Percentiles rank a stretch among this genome's conserved stretches.
Evolutionary conservation across 2,329 filamentous ascomycete genomes (phyloP).

Genomic region (Ophiostoma perfectum): DNA sequence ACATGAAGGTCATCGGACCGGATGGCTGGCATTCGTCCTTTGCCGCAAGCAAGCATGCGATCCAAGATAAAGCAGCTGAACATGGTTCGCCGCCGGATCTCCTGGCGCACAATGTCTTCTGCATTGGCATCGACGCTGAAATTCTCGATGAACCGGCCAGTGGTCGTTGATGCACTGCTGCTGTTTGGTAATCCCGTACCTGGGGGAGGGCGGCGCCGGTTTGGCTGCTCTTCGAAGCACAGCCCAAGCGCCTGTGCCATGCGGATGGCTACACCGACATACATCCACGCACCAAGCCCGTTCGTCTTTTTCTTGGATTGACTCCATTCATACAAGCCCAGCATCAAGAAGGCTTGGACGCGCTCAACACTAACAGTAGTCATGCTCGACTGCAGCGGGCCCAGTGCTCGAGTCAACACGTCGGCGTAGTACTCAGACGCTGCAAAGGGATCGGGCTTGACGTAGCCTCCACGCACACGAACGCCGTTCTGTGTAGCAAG

Average conservation of each 20-base stretch:
- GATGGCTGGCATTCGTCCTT: slow-evolving; percentile 55
- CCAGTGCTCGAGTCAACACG: slow-evolving; percentile 49
- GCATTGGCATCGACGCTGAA: background rate
- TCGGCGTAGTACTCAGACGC: slow-evolving; percentile 62
- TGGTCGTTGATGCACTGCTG: background rate
- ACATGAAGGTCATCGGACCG: slow-evolving; percentile 55
- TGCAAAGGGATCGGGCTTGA: slow-evolving; percentile 45
- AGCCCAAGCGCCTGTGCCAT: slow-evolving; percentile 59
- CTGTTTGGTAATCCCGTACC: background rate
- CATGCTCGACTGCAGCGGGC: slow-evolving; percentile 43
- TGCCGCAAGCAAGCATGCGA: slow-evolving; percentile 61
- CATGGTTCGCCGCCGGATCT: slow-evolving; percentile 63
- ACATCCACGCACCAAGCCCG: slow-evolving; percentile 60
- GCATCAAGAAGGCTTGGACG: slow-evolving; percentile 64
- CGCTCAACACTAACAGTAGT: slow-evolving; percentile 54
- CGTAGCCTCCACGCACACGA: slow-evolving; percentile 32
- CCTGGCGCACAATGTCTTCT: slow-evolving; percentile 50
- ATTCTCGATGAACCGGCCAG: background rate
- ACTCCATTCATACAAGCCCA: slow-evolving; percentile 67
- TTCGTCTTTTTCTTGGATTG: slow-evolving; percentile 46
- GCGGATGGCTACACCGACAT: slow-evolving; percentile 58
- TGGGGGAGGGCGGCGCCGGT: background rate
- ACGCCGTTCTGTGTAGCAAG: slow-evolving; percentile 31
- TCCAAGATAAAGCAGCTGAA: slow-evolving; percentile 72
- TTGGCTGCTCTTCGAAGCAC: slow-evolving; percentile 47